Evolutionary conservation across 228 moss, liverwort and hornwort species (phyloP), one percentile per base, ranked within the genome.

Genomic region (Sphagnum magellanicum): DNA sequence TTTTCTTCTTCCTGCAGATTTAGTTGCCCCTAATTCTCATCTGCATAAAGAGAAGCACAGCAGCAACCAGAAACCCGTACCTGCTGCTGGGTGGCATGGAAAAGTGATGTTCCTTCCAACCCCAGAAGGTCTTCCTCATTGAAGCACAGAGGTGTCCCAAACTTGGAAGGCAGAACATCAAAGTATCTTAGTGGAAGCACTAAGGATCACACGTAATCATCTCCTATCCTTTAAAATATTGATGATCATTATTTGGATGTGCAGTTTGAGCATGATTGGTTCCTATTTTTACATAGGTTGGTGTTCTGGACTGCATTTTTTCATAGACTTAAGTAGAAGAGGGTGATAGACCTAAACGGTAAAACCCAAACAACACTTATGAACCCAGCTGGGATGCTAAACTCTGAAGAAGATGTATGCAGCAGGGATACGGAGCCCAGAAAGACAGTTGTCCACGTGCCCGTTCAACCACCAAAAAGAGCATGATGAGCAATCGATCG

Each of bases 401-500:
- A 32, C 32, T 32, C 32, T 32, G 32, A 49, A 64, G 48, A 49
- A 11, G 48, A 14, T 57, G 55, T 61, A 73, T 48, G 49, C 64
- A 48, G 49, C 49, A 60, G 69, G 90, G 97, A 97, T 97, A 97
- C 97, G 93, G 97, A 12, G 84, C 91, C 93, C 93, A 97, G 63
- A 89, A 90, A 14, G 97, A 97, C 47, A 64, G 72, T 49, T 79
- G 77, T 70, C 97, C 91, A 73, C 91, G 86, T 17, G 87, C 75
- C 53, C 77, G 84, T 79, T 97, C 83, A 49, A 93, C 85, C 75
- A 93, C 51, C 50, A 97, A 85, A 77, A 90, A 93, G 59, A 97
- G 86, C 78, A 91, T 74, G 15, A 97, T 84, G 46, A 97, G 72
- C 58, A 91, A 77, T 50, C 97, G 91, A 76, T 97, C 97, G 78